Evolutionary conservation across 768 basidiomycete genomes (phyloP).

Genomic region (Russula abietina): DNA sequence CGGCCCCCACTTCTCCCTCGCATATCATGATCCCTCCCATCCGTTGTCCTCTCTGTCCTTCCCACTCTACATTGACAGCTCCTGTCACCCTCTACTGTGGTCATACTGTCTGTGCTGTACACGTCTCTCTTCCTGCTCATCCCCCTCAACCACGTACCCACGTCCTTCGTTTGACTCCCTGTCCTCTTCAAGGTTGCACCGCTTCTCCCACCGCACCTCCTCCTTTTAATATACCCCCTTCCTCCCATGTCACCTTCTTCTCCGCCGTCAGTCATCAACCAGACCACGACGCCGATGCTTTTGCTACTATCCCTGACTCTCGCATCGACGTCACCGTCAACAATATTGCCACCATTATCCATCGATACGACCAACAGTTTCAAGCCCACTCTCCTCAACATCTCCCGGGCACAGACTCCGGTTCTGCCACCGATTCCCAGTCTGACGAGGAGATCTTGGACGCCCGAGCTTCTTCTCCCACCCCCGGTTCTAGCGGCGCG

Average conservation of each 20-base stretch:
- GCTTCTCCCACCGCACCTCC: constrained; percentile 22
- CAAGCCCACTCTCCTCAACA: constrained; percentile 3
- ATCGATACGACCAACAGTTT: constrained; percentile 23
- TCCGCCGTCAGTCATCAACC: constrained; percentile 31
- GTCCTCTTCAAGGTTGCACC: constrained; percentile 37
- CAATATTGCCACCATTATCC: constrained; percentile 46
- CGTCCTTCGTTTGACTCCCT: constrained; percentile 21
- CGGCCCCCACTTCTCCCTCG: not conserved
- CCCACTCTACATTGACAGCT: constrained; percentile 33
- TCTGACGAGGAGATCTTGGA: constrained; percentile 31
- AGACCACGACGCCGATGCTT: constrained; percentile 14
- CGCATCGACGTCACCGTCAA: constrained; percentile 51
- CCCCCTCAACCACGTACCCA: constrained; percentile 26
- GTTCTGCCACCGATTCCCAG: constrained; percentile 27
- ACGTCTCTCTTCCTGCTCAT: constrained; percentile 25
- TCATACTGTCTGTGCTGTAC: constrained; percentile 65
- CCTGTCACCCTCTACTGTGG: constrained; percentile 72
- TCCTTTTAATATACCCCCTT: constrained; percentile 38
- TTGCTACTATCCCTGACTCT: constrained; percentile 23
- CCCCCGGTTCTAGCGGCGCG: constrained; percentile 30
- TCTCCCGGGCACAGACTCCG: constrained; percentile 26
- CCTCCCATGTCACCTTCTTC: constrained; percentile 34
- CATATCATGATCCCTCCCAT: constrained; percentile 32
- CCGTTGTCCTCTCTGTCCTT: constrained; percentile 49
- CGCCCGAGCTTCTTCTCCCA: constrained; percentile 16